A percentile compares a stretch with the other conserved stretches of the same genome.
phyloP scores from a whole-genome alignment of 2,329 filamentous ascomycete species.

The Allantophomopsis lycopodina region DNA sequence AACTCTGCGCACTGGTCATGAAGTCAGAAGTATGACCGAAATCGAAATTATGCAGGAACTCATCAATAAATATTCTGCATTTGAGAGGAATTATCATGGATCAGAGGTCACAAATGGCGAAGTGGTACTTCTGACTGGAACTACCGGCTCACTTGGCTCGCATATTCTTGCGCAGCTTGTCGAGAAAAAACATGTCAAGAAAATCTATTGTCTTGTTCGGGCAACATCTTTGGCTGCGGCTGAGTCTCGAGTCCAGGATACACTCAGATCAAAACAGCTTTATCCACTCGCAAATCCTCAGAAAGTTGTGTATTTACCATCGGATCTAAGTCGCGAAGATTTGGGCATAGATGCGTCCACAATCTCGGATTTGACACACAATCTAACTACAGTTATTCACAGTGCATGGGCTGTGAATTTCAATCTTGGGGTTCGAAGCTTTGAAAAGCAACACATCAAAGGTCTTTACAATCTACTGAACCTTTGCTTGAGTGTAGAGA shows the following conservation, averaged over 20 bases:
- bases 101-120: not conserved
- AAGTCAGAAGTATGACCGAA: slow-evolving; percentile 10
- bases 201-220: slow-evolving; percentile 38
- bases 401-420: slow-evolving; percentile 43
- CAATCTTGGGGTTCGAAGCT: slow-evolving; percentile 34
- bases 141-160: slow-evolving; percentile 50
- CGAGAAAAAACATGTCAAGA: slow-evolving; percentile 35
- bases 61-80: slow-evolving; percentile 23
- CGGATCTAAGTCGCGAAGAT: slow-evolving; percentile 23
- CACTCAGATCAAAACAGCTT: slow-evolving; percentile 22
- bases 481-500: slow-evolving; percentile 18
- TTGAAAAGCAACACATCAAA: slow-evolving; percentile 29
- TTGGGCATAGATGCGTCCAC: slow-evolving; percentile 22
- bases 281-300: slow-evolving; percentile 10
- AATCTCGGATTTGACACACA: slow-evolving; percentile 15
- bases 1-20: slow-evolving; percentile 4
- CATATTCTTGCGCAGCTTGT: slow-evolving; percentile 46
- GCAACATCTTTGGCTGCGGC: slow-evolving; percentile 17
- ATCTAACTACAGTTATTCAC: slow-evolving; percentile 31
- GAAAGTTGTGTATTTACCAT: slow-evolving; percentile 23
- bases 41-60: slow-evolving; percentile 18
- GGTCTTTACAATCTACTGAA: slow-evolving; percentile 28
- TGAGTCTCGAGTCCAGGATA: slow-evolving; percentile 18
- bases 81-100: slow-evolving; percentile 5
- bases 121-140: slow-evolving; percentile 39